Evolutionary conservation across 345 rosid species (phyloP).

Genomic region (Ceriops decandra): DNA sequence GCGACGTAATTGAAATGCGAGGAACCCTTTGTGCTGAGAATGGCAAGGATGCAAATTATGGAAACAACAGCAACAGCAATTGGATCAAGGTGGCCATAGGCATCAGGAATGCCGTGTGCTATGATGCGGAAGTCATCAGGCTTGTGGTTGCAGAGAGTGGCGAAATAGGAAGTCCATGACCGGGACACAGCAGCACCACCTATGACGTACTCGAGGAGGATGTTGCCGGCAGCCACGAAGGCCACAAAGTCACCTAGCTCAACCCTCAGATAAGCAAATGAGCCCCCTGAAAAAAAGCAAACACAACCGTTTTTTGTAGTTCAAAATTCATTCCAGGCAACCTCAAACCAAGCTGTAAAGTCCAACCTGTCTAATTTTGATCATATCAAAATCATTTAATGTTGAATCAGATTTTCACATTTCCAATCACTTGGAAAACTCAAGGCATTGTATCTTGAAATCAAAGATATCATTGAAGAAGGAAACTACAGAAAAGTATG

Average conservation of each 20-base stretch:
- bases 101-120: conserved; percentile 38
- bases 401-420: no score
- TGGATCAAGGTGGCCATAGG: conserved; percentile 70
- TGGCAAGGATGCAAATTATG: conserved; percentile 49
- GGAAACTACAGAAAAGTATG: no score
- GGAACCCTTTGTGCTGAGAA: conserved; percentile 68
- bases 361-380: no score
- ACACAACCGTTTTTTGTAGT: no score
- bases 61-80: conserved; percentile 50
- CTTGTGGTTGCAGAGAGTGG: conserved; percentile 68
- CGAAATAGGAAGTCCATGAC: conserved; percentile 84
- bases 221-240: conserved; percentile 86
- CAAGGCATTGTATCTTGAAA: no score
- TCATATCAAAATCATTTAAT: no score
- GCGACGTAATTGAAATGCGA: conserved; percentile 72
- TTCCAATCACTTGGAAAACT: no score
- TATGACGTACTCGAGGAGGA: conserved; percentile 62
- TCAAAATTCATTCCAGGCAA: no score
- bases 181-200: conserved; percentile 78
- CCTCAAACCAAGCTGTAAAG: no score
- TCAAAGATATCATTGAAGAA: no score
- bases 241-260: conserved; percentile 92
- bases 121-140: conserved; percentile 64
- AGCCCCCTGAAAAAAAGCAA: conserved; percentile 42
- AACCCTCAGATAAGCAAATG: conserved; percentile 81